Evolutionary conservation across 257 asterid genomes (phyloP).

Genomic region (Nicotiana paniculata): DNA sequence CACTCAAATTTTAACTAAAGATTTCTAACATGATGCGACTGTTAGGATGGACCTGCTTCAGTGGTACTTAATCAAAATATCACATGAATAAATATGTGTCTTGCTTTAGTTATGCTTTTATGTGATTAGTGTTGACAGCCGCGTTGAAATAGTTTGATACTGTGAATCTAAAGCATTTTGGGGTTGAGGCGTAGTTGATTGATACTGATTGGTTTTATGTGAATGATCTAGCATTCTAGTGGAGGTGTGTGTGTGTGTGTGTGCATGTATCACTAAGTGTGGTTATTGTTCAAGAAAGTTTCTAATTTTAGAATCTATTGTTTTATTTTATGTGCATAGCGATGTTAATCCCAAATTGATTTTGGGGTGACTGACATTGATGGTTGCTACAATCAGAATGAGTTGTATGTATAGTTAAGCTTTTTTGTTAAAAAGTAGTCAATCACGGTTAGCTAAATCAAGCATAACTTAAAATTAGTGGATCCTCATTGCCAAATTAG

Average conservation of each 20-base stretch:
- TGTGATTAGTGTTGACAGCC: not conserved
- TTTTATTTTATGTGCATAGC: not conserved
- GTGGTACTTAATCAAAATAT: no score
- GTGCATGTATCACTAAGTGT: not conserved
- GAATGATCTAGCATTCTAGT: not conserved
- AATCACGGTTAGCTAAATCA: not conserved
- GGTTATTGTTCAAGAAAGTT: not conserved
- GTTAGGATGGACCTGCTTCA: no score
- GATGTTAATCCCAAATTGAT: not conserved
- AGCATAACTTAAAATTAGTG: not conserved
- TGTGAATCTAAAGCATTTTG: not conserved
- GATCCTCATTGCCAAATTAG: no score
- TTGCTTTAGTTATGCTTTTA: not conserved
- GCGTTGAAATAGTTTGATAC: not conserved
- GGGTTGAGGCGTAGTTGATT: not conserved
- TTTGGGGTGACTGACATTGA: not conserved
- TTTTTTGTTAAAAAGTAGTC: not conserved
- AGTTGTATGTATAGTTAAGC: not conserved
- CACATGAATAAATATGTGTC: not conserved
- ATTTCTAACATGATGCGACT: no score
- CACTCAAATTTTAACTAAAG: no score
- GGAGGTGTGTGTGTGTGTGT: not conserved
- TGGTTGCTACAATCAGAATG: not conserved
- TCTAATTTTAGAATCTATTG: constrained; percentile 1
- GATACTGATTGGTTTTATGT: not conserved